These are phyloP conservation scores for Salicornia ramosissima DNA, from an alignment of 148 eudicot genomes.

Conservation along the genomic window DNA sequence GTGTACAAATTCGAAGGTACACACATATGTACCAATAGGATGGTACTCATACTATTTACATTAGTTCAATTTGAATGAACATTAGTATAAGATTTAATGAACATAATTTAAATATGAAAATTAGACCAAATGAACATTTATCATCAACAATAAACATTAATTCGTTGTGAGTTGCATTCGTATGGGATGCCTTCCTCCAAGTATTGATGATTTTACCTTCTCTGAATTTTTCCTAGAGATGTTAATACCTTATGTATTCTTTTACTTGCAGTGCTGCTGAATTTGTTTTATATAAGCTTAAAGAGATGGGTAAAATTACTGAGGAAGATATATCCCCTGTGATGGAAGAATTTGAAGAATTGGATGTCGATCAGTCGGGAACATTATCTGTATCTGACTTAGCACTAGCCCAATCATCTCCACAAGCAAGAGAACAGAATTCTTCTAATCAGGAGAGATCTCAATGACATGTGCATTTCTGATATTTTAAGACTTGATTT, in stretches of 20 bases:
- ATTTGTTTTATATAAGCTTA: slow-evolving; percentile 67
- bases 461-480: neutral
- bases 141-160: no score
- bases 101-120: no score
- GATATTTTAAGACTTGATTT: neutral
- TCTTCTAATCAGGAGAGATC: neutral
- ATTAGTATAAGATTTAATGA: no score
- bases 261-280: slow-evolving; percentile 65
- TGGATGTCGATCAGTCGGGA: slow-evolving; percentile 88
- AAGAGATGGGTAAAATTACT: slow-evolving; percentile 89
- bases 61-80: no score
- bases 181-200: no score
- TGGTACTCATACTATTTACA: no score
- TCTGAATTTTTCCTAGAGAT: neutral
- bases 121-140: no score
- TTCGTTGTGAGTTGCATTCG: no score
- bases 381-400: slow-evolving; percentile 62
- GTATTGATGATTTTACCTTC: no score
- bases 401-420: slow-evolving; percentile 54
- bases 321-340: slow-evolving; percentile 57
- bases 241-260: neutral
- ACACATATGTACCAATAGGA: no score
- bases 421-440: neutral
- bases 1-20: no score
- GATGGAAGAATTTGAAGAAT: slow-evolving; percentile 68